Evolutionary conservation across 345 rosid genomes (phyloP).

Genomic region (Physaria fendleri): DNA sequence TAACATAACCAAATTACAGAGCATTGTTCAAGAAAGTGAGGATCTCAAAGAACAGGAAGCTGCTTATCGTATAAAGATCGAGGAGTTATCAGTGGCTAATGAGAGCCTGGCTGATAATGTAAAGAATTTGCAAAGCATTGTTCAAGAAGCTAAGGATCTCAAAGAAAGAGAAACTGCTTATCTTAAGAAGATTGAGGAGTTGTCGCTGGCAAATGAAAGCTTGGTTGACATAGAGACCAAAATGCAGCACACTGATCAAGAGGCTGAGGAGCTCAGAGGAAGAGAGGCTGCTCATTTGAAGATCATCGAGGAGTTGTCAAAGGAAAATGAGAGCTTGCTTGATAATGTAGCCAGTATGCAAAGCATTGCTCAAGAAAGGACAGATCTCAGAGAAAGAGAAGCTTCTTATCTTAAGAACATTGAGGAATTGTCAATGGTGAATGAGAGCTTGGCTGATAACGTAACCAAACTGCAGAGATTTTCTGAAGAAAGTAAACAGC

Average conservation of each 20-base stretch:
- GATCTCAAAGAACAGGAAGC: constrained; percentile 11
- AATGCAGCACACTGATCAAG: constrained; percentile 46
- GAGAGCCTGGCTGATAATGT: constrained; percentile 56
- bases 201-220: constrained; percentile 12
- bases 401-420: constrained; percentile 44
- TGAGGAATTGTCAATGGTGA: constrained; percentile 58
- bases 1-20: constrained; percentile 61
- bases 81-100: constrained; percentile 38
- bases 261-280: constrained; percentile 19
- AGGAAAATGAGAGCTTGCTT: not conserved
- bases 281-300: constrained; percentile 18
- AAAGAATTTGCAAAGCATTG: constrained; percentile 49
- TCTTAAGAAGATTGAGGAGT: constrained; percentile 16
- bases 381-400: constrained; percentile 57
- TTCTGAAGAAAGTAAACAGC: constrained; percentile 53
- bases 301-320: constrained; percentile 24
- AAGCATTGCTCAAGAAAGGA: constrained; percentile 34
- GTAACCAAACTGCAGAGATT: constrained; percentile 56
- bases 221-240: constrained; percentile 62
- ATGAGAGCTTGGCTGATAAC: constrained; percentile 49
- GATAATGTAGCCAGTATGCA: constrained; percentile 5
- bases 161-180: constrained; percentile 1
- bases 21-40: constrained; percentile 31
- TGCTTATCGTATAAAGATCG: constrained; percentile 12
- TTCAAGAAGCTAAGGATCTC: constrained; percentile 29